Evolutionary conservation across 805 yeast species (phyloP), one percentile per base, ranked within the genome.

Genomic region (Yarrowia divulgata): DNA sequence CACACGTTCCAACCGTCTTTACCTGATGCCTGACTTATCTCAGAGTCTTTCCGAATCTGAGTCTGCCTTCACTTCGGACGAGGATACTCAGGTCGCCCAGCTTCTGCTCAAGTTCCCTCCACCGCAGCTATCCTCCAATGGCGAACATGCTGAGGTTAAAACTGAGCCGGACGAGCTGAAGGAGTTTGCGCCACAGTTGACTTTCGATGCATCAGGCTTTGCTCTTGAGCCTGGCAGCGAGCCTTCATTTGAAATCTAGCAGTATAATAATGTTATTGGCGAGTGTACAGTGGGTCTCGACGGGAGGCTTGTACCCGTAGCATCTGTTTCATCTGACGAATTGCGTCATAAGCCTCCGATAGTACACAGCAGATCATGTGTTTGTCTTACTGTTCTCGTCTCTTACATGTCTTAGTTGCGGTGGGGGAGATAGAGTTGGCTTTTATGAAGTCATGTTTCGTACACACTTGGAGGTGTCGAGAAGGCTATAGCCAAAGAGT

Each of bases 171-270:
- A 60, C 34, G 18, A 19, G 40, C 66, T 60, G 8, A 39, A 60
- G 54, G 66, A 60, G 66, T 60, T 60, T 60, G 19, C 54, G 23
- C 66, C 66, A 19, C 54, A 43, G 54, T 18, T 60, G 40, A 60
- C 66, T 7, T 60, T 60, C 13, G 66, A 60, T 16, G 9, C 68
- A 8, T 18, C 48, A 4, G 68, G 68, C 39, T 49, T 60, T 35
- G 66, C 66, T 12, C 52, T 60, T 8, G 66, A 19, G 39, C 32
- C 50, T 43, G 66, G 40, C 32, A 43, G 48, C 14, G 66, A 60
- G 19, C 18, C 32, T 2, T 60, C 66, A 9, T 60, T 60, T 60
- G 66, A 54, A 19, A 54, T 54, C 45, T 54, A 54, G 55, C n/a
- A n/a, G 23, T 50, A 29, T 3, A 16, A 16, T 12, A 12, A 39